A percentile compares a stretch with the other conserved stretches of the same genome.
Conservation (phyloP, 306 rosid genomes). For the Begonia peltatifolia region DNA sequence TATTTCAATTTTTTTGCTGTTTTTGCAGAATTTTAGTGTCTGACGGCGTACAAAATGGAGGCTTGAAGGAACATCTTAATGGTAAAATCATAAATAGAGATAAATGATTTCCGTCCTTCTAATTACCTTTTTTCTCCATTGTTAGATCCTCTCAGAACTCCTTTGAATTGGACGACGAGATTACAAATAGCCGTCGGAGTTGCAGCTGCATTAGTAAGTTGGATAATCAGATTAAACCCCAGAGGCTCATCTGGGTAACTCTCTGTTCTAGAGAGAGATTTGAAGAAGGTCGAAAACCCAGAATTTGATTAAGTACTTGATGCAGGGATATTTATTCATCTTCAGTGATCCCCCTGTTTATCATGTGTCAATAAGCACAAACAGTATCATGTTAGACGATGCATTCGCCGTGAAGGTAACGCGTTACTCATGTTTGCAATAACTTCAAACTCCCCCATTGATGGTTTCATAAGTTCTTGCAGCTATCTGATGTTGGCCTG, state of each 20-base stretch:
- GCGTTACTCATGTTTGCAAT: too few relatives aligned
- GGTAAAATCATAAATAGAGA: slow-evolving; percentile 27
- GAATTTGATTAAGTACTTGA: too few relatives aligned
- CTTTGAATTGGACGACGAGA: slow-evolving; percentile 77
- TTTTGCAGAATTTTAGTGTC: slow-evolving; percentile 59
- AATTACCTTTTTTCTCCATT: slow-evolving; percentile 1
- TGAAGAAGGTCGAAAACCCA: too few relatives aligned
- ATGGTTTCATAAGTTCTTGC: slow-evolving; percentile 6
- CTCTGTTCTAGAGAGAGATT: too few relatives aligned
- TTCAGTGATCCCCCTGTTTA: slow-evolving; percentile 68
- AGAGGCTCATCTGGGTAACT: too few relatives aligned
- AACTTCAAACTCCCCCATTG: not conserved
- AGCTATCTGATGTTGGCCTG: slow-evolving; percentile 70
- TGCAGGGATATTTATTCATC: slow-evolving; percentile 81
- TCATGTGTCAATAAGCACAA: slow-evolving; percentile 64
- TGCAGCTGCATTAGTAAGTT: slow-evolving; percentile 73
- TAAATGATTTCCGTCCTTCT: not conserved
- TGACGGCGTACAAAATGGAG: slow-evolving; percentile 68
- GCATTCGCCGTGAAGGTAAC: slow-evolving; percentile 67
- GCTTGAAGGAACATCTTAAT: slow-evolving; percentile 82
- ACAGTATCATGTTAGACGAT: slow-evolving; percentile 78
- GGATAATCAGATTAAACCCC: slow-evolving; percentile 1
- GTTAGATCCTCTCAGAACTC: slow-evolving; percentile 86
- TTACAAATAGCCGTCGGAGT: slow-evolving; percentile 67
- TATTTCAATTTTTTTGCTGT: not conserved